Conservation (phyloP, 1,284 basidiomycete genomes). For the Leccinum fuscescens region DNA sequence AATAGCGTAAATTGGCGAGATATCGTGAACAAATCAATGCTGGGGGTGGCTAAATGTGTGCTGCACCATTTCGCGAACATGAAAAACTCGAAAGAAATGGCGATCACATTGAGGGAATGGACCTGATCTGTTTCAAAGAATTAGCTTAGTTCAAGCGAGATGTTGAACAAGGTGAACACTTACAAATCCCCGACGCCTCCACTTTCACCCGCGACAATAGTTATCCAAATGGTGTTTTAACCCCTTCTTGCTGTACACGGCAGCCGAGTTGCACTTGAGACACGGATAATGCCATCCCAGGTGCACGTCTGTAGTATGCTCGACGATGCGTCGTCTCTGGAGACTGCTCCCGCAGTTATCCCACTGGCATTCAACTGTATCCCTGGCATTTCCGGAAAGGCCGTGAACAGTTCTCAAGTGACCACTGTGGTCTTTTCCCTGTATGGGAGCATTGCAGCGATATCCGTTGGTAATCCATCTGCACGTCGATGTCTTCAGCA, state of each 20-base stretch:
- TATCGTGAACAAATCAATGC: background rate
- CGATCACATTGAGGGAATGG: background rate
- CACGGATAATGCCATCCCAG: no score
- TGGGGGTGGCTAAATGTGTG: background rate
- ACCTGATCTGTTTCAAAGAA: background rate
- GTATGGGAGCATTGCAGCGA: background rate
- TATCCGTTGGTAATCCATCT: background rate
- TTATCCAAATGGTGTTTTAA: no score
- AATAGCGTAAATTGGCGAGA: background rate
- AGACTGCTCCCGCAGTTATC: no score
- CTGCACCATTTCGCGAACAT: background rate
- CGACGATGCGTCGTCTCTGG: rapidly evolving
- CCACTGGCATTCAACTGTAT: no score
- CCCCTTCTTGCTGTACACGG: no score
- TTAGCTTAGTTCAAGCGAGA: background rate
- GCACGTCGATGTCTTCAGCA: background rate
- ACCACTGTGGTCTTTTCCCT: background rate
- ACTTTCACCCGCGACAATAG: background rate
- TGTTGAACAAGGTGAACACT: background rate
- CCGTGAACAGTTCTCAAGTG: background rate
- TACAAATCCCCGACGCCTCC: background rate
- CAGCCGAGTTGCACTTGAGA: no score
- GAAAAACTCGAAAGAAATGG: background rate
- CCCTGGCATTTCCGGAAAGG: no score
- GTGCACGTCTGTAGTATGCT: no score